Evolutionary conservation across 352 stramenopile genomes (phyloP).

Genomic region (Globisporangium alternatum): DNA sequence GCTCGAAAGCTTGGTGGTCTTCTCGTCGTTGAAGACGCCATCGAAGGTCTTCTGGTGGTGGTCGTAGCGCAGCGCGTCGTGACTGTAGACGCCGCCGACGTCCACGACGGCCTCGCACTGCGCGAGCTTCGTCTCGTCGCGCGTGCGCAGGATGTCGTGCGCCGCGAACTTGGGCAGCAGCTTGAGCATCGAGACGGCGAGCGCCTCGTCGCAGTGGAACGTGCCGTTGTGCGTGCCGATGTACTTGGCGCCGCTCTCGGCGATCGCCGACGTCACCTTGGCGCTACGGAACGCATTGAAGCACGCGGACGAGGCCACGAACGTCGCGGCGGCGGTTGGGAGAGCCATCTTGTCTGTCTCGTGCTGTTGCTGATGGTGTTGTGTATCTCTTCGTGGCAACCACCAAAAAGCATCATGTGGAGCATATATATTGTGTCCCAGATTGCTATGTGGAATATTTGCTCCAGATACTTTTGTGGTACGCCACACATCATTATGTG

Average conservation of each 20-base stretch:
- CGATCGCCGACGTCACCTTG: slow-evolving; percentile 46
- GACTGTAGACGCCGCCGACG: slow-evolving; percentile 95
- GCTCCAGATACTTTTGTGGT: no score
- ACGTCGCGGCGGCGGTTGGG: slow-evolving; percentile 59
- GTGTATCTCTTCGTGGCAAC: slow-evolving; percentile 3
- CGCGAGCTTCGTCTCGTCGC: slow-evolving; percentile 90
- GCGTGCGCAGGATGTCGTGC: slow-evolving; percentile 82
- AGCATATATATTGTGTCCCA: not conserved
- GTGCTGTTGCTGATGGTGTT: not conserved
- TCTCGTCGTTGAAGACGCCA: slow-evolving; percentile 67
- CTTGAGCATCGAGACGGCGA: slow-evolving; percentile 97
- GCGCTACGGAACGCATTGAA: slow-evolving; percentile 57
- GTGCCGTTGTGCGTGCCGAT: slow-evolving; percentile 97
- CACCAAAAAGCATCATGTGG: slow-evolving; percentile 4
- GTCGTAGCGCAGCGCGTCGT: slow-evolving; percentile 90
- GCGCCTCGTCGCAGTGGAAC: slow-evolving; percentile 98
- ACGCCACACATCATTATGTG: no score
- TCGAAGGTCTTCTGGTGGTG: slow-evolving; percentile 97
- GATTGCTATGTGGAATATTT: not conserved
- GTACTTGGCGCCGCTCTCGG: slow-evolving; percentile 55
- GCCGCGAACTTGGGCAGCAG: slow-evolving; percentile 89
- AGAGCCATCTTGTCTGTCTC: slow-evolving; percentile 44
- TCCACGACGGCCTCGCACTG: slow-evolving; percentile 96
- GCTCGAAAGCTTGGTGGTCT: slow-evolving; percentile 92
- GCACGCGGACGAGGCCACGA: slow-evolving; percentile 58